Evolutionary conservation across 768 basidiomycete species (phyloP), one percentile per base, ranked within the genome.

Genomic region (Agaricus blazei): DNA sequence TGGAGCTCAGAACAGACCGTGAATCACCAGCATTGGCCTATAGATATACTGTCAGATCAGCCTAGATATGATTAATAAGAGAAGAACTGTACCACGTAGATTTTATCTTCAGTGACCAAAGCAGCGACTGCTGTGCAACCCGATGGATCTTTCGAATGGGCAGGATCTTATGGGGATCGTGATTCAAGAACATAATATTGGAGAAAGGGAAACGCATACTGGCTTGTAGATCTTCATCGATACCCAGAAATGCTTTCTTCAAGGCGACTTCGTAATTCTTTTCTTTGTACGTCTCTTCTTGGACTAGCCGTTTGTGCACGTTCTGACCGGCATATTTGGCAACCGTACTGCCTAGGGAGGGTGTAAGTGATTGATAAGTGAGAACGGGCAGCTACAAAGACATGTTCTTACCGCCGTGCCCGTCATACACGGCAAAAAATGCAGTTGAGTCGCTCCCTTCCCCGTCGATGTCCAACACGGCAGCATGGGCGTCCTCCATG

Each of bases 21-120:
- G 97, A 98, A 72, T 99, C 97, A 41, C 97, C 97, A 24, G 97
- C 92, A 68, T 99, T 99, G 24, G 97, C 97, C 96, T 98, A 64
- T 5, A 54, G 45, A 34, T 7, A 57, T 50, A 27, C 45, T 28
- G 60, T 67, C 54, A 65, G 52, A 48, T 54, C 43, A 40, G 34
- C 43, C 28, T 54, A 51, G 50, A 47, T n/a, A 36, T 51, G 53
- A 46, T 2, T 31, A 58, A 7, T 41, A 44, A 51, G 46, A 42
- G 51, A 41, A 41, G 4, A 11, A 36, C 72, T 88, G 58, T 77
- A 93, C 90, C 48, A 90, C 88, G 67, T 84, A 87, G 60, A 96
- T 84, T 68, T 87, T 85, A 34, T 73, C 70, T 66, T 96, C 90
- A 9, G 94, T 93, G 41, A 97, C 68, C 52, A 99, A 72, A 15